Conservation (phyloP, 257 asterid genomes). For the Jacaranda mimosifolia region DNA sequence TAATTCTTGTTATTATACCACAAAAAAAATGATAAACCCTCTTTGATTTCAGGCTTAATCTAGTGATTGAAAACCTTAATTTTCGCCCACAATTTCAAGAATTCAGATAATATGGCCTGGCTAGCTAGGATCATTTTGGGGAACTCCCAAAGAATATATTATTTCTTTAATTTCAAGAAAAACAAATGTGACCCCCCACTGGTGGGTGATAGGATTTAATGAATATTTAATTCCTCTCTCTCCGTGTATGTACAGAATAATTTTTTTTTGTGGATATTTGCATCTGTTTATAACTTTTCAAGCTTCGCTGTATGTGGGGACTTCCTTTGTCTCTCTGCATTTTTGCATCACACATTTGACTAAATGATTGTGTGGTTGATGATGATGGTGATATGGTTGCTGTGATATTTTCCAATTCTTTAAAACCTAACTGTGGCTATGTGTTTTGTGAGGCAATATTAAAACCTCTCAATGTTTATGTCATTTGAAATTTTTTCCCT, state of each 20-base stretch:
- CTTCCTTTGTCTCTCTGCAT: neutral
- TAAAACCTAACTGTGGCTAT: neutral
- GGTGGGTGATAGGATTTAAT: neutral
- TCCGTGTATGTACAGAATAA: neutral
- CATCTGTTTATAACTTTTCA: neutral
- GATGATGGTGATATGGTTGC: slow-evolving; percentile 6
- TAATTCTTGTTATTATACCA: neutral
- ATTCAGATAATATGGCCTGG: neutral
- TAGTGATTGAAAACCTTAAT: slow-evolving; percentile 7
- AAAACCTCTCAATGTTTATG: neutral
- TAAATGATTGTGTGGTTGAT: neutral
- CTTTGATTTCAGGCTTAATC: neutral
- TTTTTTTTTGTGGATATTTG: neutral
- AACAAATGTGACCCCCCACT: neutral
- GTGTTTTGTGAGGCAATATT: neutral
- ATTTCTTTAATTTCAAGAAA: neutral
- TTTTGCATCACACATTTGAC: slow-evolving; percentile 11
- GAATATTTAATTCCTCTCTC: neutral
- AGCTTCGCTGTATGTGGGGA: slow-evolving; percentile 31
- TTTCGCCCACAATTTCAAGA: neutral
- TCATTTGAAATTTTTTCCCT: neutral
- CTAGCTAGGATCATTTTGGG: neutral
- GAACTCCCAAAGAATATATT: neutral
- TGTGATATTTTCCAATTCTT: slow-evolving; percentile 3
- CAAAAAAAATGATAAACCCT: too few species aligned